Base-by-base conservation (phyloP, 768 basidiomycete genomes). In the Pleurotus pulmonarius region DNA sequence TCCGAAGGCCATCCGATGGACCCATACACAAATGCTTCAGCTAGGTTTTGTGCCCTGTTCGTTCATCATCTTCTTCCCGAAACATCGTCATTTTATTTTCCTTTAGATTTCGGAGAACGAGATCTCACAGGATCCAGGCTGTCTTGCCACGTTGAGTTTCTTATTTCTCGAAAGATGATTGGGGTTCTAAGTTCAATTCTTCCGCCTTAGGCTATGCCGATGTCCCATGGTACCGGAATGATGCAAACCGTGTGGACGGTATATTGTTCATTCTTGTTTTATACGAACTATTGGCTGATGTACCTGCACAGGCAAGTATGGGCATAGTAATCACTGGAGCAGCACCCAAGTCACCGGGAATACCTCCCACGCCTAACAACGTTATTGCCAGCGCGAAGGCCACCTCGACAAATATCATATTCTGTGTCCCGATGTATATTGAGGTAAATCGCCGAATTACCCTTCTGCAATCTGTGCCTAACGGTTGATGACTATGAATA, bases 171-270 rank as follows among this genome's bases (percentile, higher is more conserved):
- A 34, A 34, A 8, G 29, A 11, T 11, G 5, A 9, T 34, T 49
- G 20, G 15, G 18, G 22, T 18, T 24, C 18, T 44, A 16, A 62
- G 61, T 16, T 25, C 56, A 56, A 43, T 58, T 3, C 39, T 66
- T 11, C 59, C 63, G 1, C 48, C 59, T 34, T 64, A 67, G 26
- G 55, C 55, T 2, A 57, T 65, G 34, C 67, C 68, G 9, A 67
- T 69, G 69, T 69, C 58, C 49, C 69, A 70, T 49, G 69, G 61
- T 5, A 56, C 67, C 38, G 69, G 69, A 4, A 46, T 66, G 16
- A 37, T 61, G 26, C 60, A 62, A 39, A 46, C 63, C 11, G 47
- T 46, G 5, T 68, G 67, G 67, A 57, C 63, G 47, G 68, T 69
- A 56, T 22, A 63, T 20, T 8, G n/a, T 9, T 16, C 13, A 6